These are phyloP conservation scores for Herpetomonas samuelpessoai DNA, from an alignment of 208 protist genomes.

Conservation along the genomic window DNA sequence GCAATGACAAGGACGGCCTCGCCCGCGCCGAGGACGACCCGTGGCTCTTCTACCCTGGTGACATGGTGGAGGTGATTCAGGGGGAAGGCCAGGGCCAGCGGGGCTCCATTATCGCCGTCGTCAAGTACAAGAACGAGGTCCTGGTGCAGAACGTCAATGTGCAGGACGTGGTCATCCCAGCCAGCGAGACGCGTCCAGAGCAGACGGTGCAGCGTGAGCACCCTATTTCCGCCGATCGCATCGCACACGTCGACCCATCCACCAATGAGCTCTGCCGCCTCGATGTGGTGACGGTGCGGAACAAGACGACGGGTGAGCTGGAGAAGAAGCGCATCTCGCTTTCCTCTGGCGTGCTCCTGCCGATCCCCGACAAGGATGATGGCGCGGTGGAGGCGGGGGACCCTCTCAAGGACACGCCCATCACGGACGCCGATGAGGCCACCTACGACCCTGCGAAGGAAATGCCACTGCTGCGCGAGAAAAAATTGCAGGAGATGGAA, in stretches of 20 bases:
- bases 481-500: slow-evolving; percentile 78
- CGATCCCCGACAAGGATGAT: slow-evolving; percentile 57
- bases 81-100: slow-evolving; percentile 79
- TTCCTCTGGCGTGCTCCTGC: slow-evolving; percentile 72
- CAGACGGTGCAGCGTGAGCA: slow-evolving; percentile 87
- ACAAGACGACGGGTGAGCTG: slow-evolving; percentile 64
- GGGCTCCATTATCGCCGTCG: slow-evolving; percentile 78
- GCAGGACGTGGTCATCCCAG: slow-evolving; percentile 84
- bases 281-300: slow-evolving; percentile 76
- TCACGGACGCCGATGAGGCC: slow-evolving; percentile 76
- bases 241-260: slow-evolving; percentile 80
- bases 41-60: slow-evolving; percentile 88
- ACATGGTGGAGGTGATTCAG: slow-evolving; percentile 74
- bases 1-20: not conserved
- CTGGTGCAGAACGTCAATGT: slow-evolving; percentile 90
- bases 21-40: slow-evolving; percentile 16
- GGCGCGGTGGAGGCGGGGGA: slow-evolving; percentile 55
- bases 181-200: slow-evolving; percentile 76
- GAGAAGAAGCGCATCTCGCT: slow-evolving; percentile 79
- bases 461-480: slow-evolving; percentile 65
- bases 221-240: slow-evolving; percentile 68
- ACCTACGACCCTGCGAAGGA: slow-evolving; percentile 72
- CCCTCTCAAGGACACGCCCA: slow-evolving; percentile 80
- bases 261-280: slow-evolving; percentile 72
- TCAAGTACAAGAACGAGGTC: slow-evolving; percentile 91